These are phyloP conservation scores for Pseudonitzschia pungens DNA, from an alignment of 108 stramenopile species.

Conservation along the genomic window DNA sequence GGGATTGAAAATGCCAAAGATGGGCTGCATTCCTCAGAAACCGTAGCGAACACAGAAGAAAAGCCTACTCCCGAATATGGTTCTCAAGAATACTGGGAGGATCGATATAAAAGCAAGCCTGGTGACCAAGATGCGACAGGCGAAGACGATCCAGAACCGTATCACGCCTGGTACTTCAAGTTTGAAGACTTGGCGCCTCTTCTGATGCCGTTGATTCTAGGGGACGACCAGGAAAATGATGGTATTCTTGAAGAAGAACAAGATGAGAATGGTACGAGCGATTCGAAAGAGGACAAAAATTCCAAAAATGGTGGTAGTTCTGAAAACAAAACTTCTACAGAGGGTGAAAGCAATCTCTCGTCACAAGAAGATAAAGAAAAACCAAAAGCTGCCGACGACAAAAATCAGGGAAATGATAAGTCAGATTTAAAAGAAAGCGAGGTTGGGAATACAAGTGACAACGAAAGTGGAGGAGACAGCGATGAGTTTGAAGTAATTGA, in stretches of 20 bases:
- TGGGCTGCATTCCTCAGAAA: background rate
- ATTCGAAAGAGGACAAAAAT: background rate
- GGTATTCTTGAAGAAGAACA: constrained; percentile 26
- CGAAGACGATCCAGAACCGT: constrained; percentile 49
- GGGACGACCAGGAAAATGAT: constrained; percentile 30
- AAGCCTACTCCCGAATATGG: constrained; percentile 53
- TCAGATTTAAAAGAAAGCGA: background rate
- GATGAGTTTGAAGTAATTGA: constrained; percentile 35
- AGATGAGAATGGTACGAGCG: background rate
- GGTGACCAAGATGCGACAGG: background rate
- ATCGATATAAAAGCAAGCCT: constrained; percentile 43
- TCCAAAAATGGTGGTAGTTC: background rate
- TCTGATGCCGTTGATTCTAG: constrained; percentile 68
- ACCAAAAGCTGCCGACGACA: background rate
- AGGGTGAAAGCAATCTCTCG: background rate
- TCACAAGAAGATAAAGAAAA: background rate
- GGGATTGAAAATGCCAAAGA: background rate
- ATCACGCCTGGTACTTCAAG: constrained; percentile 83
- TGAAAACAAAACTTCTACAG: background rate
- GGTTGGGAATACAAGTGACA: constrained; percentile 19
- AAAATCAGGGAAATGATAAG: constrained; percentile 3
- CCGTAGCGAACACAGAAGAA: background rate
- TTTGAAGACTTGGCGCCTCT: constrained; percentile 75
- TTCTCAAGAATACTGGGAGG: constrained; percentile 75
- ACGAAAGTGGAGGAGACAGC: constrained; percentile 17